phyloP scores from a whole-genome alignment of 1,284 basidiomycete genomes.

The Moesziomyces globuligerus region DNA sequence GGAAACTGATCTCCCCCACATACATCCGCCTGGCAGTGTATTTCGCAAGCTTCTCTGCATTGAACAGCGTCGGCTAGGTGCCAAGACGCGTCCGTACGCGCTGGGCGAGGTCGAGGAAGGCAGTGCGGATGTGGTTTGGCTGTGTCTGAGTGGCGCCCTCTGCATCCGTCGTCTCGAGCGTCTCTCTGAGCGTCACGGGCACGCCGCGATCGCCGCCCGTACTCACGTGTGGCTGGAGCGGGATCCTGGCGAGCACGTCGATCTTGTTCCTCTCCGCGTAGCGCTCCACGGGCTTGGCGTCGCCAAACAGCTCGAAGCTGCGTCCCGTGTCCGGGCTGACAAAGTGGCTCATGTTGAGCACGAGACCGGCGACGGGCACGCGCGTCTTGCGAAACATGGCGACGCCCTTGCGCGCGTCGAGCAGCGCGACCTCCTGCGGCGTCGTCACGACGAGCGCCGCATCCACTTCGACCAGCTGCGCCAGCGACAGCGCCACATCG shows the following conservation, averaged over 20 bases:
- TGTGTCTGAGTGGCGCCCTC: background rate
- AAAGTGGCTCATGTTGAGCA: conserved; percentile 92
- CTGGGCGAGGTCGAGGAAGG: conserved; percentile 46
- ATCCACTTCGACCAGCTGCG: conserved; percentile 78
- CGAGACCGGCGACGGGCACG: conserved; percentile 85
- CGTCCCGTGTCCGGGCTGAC: conserved; percentile 80
- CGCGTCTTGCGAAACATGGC: conserved; percentile 90
- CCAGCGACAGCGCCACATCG: conserved; percentile 90
- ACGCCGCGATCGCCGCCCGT: conserved; percentile 78
- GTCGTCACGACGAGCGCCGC: conserved; percentile 77
- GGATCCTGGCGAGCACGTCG: conserved; percentile 83
- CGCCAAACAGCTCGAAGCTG: conserved; percentile 82
- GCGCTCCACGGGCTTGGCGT: conserved; percentile 75
- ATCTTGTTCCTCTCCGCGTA: conserved; percentile 75
- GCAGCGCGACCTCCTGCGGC: conserved; percentile 91
- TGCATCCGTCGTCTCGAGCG: conserved; percentile 46
- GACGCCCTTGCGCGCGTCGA: conserved; percentile 92
- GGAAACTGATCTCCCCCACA: no score
- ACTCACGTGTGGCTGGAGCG: conserved; percentile 82
- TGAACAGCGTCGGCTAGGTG: background rate
- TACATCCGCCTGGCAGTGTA: background rate
- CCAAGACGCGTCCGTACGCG: conserved; percentile 32
- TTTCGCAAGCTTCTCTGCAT: background rate
- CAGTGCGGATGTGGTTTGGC: conserved; percentile 17
- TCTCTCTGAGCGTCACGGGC: conserved; percentile 69